Evolutionary conservation across 2,329 filamentous ascomycete species (phyloP).

Genomic region (Coleophoma cylindrospora): DNA sequence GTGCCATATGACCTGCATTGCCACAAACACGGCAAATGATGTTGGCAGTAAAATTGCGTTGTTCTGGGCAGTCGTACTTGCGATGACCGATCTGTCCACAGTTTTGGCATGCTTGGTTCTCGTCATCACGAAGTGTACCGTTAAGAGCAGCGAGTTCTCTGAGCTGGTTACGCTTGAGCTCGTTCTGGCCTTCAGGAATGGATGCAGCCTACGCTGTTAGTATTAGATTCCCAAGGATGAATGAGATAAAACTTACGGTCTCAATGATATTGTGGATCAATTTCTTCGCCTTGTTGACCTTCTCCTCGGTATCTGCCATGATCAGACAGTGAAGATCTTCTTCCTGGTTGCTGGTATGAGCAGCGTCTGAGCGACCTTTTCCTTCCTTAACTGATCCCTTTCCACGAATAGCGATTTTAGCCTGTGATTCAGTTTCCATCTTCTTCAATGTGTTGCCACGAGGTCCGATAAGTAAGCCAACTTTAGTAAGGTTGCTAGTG

Average conservation of each 20-base stretch:
- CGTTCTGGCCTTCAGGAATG: slow-evolving; percentile 97
- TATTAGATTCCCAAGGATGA: neutral
- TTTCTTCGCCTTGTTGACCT: slow-evolving; percentile 98
- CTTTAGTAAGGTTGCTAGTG: slow-evolving; percentile 88
- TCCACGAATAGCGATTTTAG: slow-evolving; percentile 98
- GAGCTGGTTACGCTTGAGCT: slow-evolving; percentile 97
- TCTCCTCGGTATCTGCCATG: slow-evolving; percentile 99
- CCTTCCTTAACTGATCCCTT: slow-evolving; percentile 99
- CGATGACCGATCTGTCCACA: slow-evolving; percentile 98
- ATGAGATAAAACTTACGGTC: slow-evolving; percentile 60
- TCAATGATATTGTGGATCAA: slow-evolving; percentile 98
- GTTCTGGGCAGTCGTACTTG: slow-evolving; percentile 97
- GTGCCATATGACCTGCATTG: slow-evolving; percentile 96
- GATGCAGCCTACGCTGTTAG: slow-evolving; percentile 73
- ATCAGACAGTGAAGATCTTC: slow-evolving; percentile 98
- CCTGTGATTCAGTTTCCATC: slow-evolving; percentile 95
- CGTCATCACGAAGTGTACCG: slow-evolving; percentile 97
- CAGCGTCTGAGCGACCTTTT: slow-evolving; percentile 97
- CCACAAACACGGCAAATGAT: slow-evolving; percentile 98
- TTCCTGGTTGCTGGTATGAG: slow-evolving; percentile 99
- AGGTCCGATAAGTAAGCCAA: slow-evolving; percentile 99
- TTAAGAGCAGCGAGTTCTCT: slow-evolving; percentile 96
- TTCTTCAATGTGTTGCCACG: slow-evolving; percentile 99
- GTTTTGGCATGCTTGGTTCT: slow-evolving; percentile 99
- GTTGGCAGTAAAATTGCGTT: slow-evolving; percentile 97